Base-by-base conservation (phyloP, 306 rosid genomes). In the Fragaria vesca region DNA sequence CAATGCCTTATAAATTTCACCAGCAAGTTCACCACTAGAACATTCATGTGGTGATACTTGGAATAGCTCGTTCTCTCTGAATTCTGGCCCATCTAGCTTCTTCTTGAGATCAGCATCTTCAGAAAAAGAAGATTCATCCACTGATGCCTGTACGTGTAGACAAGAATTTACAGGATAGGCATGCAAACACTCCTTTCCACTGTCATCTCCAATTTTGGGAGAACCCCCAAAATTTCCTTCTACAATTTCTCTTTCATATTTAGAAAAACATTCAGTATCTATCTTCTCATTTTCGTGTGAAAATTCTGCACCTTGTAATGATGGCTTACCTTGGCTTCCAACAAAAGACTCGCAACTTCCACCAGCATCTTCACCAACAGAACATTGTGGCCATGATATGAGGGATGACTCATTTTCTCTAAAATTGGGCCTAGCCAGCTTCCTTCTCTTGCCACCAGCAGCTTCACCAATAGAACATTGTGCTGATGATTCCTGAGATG, bases 371-470 rank as follows among this genome's bases (percentile, higher is more conserved):
- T 76, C 78, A 34, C 78, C 62, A 71, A 58, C 54, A 30, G 50
- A 43, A 79, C 72, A 50, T 58, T 60, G 87, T 62, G 60, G 65
- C 8, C 83, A 78, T 16, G 71, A 30, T 17, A 66, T 16, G 4
- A 12, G 42, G n/a, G 68, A 62, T 36, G 86, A 76, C 68, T 68
- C 45, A 42, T 71, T 82, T 76, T 79, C 79, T 61, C 72, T 54
- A 75, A 91, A 87, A 76, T 72, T 83, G 38, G 90, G 96, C 68
- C 91, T 83, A 62, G 87, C 67, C 85, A 88, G 81, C 86, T 89
- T 88, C 85, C 84, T 85, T 85, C 77, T 89, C 84, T 84, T 87
- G 32, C 26, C 40, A 21, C 42, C 62, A 2, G 50, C 52, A 38
- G 11, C 18, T 80, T 78, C 78, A 20, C 78, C 68, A 71, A 48